Evolutionary conservation across 345 rosid species (phyloP).

Genomic region (Eucalyptus microcorys): DNA sequence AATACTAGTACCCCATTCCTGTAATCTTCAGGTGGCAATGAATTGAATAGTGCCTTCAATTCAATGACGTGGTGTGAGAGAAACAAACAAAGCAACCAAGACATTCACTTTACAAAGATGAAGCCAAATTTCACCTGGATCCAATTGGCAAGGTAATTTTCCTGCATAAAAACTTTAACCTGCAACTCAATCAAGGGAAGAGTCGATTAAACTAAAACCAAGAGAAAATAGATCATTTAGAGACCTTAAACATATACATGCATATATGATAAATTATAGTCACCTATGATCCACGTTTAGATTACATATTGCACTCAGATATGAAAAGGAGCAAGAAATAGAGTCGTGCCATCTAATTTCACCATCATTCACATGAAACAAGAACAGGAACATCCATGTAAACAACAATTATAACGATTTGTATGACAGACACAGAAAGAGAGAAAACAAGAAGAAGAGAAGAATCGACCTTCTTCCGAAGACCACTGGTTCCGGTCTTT

Average conservation of each 20-base stretch:
- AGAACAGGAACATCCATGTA: neutral
- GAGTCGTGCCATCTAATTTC: neutral
- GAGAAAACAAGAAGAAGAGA: neutral
- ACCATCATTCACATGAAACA: neutral
- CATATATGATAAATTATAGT: neutral
- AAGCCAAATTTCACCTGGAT: slow-evolving; percentile 46
- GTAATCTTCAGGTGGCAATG: slow-evolving; percentile 77
- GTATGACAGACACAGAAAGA: neutral
- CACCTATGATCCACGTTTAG: neutral
- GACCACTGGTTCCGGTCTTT: slow-evolving; percentile 83
- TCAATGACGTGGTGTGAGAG: neutral
- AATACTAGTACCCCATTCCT: slow-evolving; percentile 59
- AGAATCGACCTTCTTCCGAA: slow-evolving; percentile 63
- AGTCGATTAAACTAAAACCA: neutral
- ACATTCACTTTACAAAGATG: neutral
- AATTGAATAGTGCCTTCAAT: slow-evolving; percentile 72
- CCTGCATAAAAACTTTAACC: slow-evolving; percentile 87
- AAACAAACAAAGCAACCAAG: neutral
- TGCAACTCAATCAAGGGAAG: neutral
- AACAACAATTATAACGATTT: neutral
- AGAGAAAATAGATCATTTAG: neutral
- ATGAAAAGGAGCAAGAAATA: neutral
- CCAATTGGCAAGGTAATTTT: slow-evolving; percentile 91
- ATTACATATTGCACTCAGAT: neutral
- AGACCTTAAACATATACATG: neutral